Conservation (phyloP, 2,329 filamentous ascomycete genomes). For the Cytospora leucostoma region DNA sequence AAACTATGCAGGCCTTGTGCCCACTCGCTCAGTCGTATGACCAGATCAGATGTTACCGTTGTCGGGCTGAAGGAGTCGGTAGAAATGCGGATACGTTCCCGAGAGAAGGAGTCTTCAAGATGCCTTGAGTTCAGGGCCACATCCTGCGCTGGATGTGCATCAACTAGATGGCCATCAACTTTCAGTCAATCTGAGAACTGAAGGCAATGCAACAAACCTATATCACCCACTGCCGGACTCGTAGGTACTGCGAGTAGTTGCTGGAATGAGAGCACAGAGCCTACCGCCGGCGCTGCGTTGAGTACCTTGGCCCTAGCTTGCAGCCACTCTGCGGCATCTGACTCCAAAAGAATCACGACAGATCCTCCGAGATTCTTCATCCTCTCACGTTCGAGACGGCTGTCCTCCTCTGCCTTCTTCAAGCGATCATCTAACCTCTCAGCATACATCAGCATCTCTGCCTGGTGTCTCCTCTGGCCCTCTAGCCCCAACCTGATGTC, state of each 20-base stretch:
- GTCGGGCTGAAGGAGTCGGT: not conserved
- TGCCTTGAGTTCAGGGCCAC: slow-evolving; percentile 6
- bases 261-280: not conserved
- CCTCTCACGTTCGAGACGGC: not conserved
- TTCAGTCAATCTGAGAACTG: not conserved
- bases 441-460: not conserved
- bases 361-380: not conserved
- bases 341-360: slow-evolving; percentile 3
- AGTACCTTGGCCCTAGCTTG: not conserved
- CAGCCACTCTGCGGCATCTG: slow-evolving; percentile 1
- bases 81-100: slow-evolving; percentile 2
- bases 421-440: not conserved
- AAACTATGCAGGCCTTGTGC: not conserved
- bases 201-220: not conserved
- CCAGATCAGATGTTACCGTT: not conserved
- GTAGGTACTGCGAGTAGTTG: not conserved
- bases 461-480: slow-evolving; percentile 5
- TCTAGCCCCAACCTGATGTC: slow-evolving; percentile 26
- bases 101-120: slow-evolving; percentile 10
- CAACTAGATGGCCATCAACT: not conserved
- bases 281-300: not conserved
- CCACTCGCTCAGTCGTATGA: slow-evolving; percentile 7
- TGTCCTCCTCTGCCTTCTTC: not conserved
- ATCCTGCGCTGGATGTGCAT: not conserved
- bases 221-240: not conserved